phyloP scores from a whole-genome alignment of 2,329 filamentous ascomycete species.

The Clarireedia monteithiana region DNA sequence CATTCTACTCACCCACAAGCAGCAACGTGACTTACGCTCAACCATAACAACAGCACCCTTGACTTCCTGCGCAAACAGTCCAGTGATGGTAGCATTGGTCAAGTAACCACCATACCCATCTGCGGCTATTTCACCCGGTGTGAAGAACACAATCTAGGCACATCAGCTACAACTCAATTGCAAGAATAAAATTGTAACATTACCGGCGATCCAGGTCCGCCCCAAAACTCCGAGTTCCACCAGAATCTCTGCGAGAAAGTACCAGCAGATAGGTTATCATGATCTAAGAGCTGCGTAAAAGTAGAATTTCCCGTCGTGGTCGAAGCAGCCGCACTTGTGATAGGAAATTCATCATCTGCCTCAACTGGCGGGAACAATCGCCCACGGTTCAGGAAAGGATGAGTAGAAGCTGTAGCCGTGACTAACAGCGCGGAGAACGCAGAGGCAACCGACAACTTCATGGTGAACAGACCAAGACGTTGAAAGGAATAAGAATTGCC shows the following conservation, averaged over 20 bases:
- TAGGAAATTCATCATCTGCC: conserved; percentile 12
- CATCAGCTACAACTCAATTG: not conserved
- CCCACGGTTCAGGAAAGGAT: conserved; percentile 16
- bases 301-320: conserved; percentile 20
- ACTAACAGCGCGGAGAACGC: not conserved
- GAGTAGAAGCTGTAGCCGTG: conserved; percentile 11
- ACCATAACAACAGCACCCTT: conserved; percentile 46
- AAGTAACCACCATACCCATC: conserved; percentile 41
- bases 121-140: conserved; percentile 44
- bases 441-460: conserved; percentile 19
- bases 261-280: conserved; percentile 45
- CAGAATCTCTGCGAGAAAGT: conserved; percentile 48
- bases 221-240: conserved; percentile 44
- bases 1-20: not conserved
- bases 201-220: conserved; percentile 46
- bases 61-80: conserved; percentile 43
- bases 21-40: conserved; percentile 36
- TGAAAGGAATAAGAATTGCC: not conserved
- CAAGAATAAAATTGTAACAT: conserved; percentile 9
- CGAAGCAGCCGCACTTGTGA: conserved; percentile 3
- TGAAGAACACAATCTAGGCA: conserved; percentile 39
- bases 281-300: conserved; percentile 47
- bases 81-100: conserved; percentile 41
- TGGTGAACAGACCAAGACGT: conserved; percentile 4
- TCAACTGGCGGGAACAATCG: conserved; percentile 21